Base-by-base conservation (phyloP, 805 yeast species). In the Wickerhamiella shivajii region DNA sequence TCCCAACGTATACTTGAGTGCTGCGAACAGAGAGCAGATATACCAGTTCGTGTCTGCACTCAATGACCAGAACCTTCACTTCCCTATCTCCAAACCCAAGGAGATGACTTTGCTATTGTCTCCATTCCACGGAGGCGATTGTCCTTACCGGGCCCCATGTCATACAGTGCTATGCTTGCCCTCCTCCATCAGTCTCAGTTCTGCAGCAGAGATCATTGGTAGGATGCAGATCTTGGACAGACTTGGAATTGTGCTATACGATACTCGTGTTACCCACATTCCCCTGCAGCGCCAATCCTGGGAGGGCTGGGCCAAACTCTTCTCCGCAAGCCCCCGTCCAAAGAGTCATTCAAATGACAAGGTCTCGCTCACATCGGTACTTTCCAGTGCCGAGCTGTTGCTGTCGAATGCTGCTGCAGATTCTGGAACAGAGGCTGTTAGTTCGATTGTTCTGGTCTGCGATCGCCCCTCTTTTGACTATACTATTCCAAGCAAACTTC, bases 221-320 rank as follows among this genome's bases (percentile, higher is more conserved):
- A 36, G 39, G 4, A 23, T 39, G 16, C 34, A 38, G 13, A 16
- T 29, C 10, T 39, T 39, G 15, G 42, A 39, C 27, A 20, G 20
- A 8, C 15, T 39, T 5, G 39, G 42, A 4, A 19, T 39, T 20
- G 31, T 39, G 5, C n/a, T 27, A 3, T 33, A 36, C 10, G 42
- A 36, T 11, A 10, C 10, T 4, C 17, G 14, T 4, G 18, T 22
- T 18, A 11, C 18, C 9, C 18, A 11, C 3, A 31, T 19, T 14
- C 19, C 34, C 5, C 37, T 20, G 6, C 26, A 26, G 17, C 33
- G 39, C 10, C 41, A 29, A 13, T n/a, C 29, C 5, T 36, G 37
- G 32, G 14, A 17, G 6, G 34, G 37, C 6, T 31, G 38, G 36
- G 17, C 6, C n/a, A 25, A 21, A 1, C 21, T 25, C 3, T 24